Percentiles rank a stretch among this genome's conserved stretches.
phyloP scores from a whole-genome alignment of 177 flowering plant genomes.

The Telopea speciosissima region DNA sequence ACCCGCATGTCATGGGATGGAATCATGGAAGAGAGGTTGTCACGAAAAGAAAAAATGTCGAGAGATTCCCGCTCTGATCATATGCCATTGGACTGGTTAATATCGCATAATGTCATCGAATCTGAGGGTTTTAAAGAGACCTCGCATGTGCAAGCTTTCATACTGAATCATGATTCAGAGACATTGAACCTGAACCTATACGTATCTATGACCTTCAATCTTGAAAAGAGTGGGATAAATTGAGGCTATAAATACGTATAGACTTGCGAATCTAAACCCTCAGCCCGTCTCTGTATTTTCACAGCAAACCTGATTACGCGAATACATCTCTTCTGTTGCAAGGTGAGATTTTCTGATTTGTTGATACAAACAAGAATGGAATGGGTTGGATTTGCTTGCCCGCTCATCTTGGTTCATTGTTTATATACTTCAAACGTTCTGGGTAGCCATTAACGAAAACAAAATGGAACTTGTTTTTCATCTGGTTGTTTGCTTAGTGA shows the following conservation, averaged over 20 bases:
- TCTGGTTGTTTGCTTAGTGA: not conserved
- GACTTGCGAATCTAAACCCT: not conserved
- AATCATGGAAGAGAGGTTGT: no score
- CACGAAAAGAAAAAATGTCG: no score
- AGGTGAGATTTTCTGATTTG: constrained; percentile 1
- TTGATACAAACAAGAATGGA: not conserved
- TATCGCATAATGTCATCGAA: no score
- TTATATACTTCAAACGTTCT: no score
- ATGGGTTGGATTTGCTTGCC: not conserved
- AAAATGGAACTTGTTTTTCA: not conserved
- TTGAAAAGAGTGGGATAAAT: not conserved
- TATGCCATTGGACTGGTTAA: no score
- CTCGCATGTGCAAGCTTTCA: not conserved
- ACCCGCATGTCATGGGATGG: no score
- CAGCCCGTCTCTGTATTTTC: not conserved
- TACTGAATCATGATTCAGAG: not conserved
- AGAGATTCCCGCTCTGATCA: no score
- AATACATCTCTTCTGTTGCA: not conserved
- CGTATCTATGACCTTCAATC: not conserved
- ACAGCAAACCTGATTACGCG: not conserved
- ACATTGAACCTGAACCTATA: not conserved
- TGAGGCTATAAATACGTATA: not conserved
- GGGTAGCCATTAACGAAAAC: not conserved
- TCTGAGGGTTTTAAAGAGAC: not conserved
- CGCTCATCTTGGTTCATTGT: not conserved